Evolutionary conservation across 2,329 filamentous ascomycete species (phyloP).

Genomic region (Fusarium sarcochroum): DNA sequence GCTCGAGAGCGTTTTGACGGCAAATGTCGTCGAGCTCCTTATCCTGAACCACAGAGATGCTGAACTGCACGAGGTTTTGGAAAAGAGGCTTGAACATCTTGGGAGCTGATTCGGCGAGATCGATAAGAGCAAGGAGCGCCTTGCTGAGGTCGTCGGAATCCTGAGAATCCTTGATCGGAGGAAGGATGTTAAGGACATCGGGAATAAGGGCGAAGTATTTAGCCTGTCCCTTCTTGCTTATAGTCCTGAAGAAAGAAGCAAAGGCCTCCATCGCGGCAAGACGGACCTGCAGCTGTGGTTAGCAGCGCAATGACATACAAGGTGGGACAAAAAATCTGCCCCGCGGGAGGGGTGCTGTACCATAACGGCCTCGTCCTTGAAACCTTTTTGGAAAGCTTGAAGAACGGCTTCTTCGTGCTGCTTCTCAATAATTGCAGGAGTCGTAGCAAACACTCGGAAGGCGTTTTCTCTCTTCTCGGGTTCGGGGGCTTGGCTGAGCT

Average conservation of each 20-base stretch:
- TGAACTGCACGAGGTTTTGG: constrained; percentile 91
- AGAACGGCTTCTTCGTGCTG: constrained; percentile 94
- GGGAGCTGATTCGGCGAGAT: constrained; percentile 91
- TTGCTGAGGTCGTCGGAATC: constrained; percentile 94
- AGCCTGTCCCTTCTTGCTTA: constrained; percentile 87
- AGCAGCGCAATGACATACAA: constrained; percentile 23
- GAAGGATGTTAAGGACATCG: constrained; percentile 93
- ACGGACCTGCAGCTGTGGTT: constrained; percentile 73
- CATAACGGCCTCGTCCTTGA: constrained; percentile 87
- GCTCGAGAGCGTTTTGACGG: constrained; percentile 93
- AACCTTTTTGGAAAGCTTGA: constrained; percentile 89
- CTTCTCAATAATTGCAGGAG: constrained; percentile 94
- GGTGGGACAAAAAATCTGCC: constrained; percentile 19
- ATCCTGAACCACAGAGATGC: constrained; percentile 92
- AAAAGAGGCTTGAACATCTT: constrained; percentile 99
- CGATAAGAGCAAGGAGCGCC: constrained; percentile 90
- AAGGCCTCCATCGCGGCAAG: constrained; percentile 97
- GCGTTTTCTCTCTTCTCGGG: constrained; percentile 89
- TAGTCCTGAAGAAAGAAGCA: constrained; percentile 92
- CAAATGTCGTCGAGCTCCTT: constrained; percentile 93
- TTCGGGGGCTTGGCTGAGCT: constrained; percentile 88
- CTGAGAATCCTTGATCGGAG: constrained; percentile 90
- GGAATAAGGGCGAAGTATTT: constrained; percentile 92
- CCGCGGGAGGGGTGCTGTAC: constrained; percentile 62
- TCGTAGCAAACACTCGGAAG: constrained; percentile 95